Evolutionary conservation across 169 alveolate genomes (phyloP), one percentile per base, ranked within the genome.

Genomic region (Cardiosporidium cionae): DNA sequence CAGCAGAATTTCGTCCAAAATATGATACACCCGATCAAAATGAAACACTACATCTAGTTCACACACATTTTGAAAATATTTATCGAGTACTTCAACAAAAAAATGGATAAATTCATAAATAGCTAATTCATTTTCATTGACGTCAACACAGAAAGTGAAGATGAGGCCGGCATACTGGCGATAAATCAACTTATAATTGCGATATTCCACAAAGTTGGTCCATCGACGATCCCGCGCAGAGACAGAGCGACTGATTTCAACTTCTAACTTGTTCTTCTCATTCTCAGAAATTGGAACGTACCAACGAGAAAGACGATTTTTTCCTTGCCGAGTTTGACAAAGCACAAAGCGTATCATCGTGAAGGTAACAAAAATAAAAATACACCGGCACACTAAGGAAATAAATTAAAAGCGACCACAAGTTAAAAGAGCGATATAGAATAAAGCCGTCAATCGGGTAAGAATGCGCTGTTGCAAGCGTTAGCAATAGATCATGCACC

Each of bases 121-220:
- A 29, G 78, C 77, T 71, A 82, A 64, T 77, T 90, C 97, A 78
- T 90, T 91, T 66, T 90, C 97, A 37, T 83, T 79, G 72, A 80
- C 77, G 81, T 93, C 97, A 25, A 90, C 90, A 66, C 93, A 87
- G 6, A 89, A 72, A 7, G 90, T 84, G 80, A 93, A 93, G 84
- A 86, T 90, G 53, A 93, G 87, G 7, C 94, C 93, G 3, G 97
- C 97, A 76, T 93, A 93, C 75, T 94, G 88, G 54, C 92, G 82
- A 80, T 87, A 90, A 9, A 92, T 81, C 32, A 89, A 84, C 33
- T 86, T 80, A 66, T 78, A 80, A 66, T 52, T 28, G 54, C 92
- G 87, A 79, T 87, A 92, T 84, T 91, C 95, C 65, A 88, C 75
- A 74, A 92, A 86, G 71, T 90, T 92, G 1, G 94, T 84, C 36